Conservation (phyloP, 208 protist species). For the Kentomonas sorsogonicus region DNA sequence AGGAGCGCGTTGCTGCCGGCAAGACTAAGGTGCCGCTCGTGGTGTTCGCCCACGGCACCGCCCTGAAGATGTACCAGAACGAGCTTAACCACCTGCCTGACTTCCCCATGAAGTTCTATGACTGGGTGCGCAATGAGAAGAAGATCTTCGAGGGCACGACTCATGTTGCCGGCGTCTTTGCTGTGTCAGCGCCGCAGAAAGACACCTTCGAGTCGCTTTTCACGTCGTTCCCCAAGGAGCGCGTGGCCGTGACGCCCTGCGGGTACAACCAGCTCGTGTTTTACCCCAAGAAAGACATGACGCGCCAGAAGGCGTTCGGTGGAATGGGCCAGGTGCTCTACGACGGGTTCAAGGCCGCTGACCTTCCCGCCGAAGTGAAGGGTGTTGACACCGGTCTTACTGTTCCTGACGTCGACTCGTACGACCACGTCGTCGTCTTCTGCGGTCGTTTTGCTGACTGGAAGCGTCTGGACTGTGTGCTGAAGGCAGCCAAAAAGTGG, state of each 20-base stretch:
- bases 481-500: slow-evolving; percentile 48
- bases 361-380: slow-evolving; percentile 23
- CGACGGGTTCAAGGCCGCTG: slow-evolving; percentile 32
- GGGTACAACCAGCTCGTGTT: slow-evolving; percentile 78
- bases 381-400: slow-evolving; percentile 22
- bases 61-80: slow-evolving; percentile 80
- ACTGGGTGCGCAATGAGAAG: slow-evolving; percentile 54
- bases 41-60: slow-evolving; percentile 71
- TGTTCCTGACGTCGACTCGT: slow-evolving; percentile 46
- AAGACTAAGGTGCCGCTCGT: slow-evolving; percentile 43
- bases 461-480: slow-evolving; percentile 64
- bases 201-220: slow-evolving; percentile 56
- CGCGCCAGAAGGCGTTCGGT: slow-evolving; percentile 53
- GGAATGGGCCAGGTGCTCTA: slow-evolving; percentile 54
- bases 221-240: slow-evolving; percentile 44
- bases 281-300: slow-evolving; percentile 46
- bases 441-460: slow-evolving; percentile 75
- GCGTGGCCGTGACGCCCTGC: slow-evolving; percentile 53
- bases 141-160: slow-evolving; percentile 47
- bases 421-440: slow-evolving; percentile 63
- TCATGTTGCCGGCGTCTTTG: slow-evolving; percentile 57
- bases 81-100: slow-evolving; percentile 56
- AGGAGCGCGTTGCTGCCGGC: slow-evolving; percentile 27
- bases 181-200: slow-evolving; percentile 57
- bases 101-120: slow-evolving; percentile 73